Conservation (phyloP, 2,329 filamentous ascomycete species). For the Arthrobotrys sphaeroides region DNA sequence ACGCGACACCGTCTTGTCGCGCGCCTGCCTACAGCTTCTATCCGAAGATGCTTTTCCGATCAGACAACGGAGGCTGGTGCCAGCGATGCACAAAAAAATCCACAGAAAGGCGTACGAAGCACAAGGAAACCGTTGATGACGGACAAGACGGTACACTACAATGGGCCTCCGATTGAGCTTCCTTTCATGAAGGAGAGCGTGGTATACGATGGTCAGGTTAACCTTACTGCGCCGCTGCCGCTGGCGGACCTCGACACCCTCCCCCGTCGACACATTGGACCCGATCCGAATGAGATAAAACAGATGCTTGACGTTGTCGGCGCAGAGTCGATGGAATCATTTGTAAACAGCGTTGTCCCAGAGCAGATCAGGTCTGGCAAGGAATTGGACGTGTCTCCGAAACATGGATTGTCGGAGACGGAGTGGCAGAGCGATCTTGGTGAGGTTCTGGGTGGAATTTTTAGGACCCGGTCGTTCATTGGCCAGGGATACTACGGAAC, state of each 20-base stretch:
- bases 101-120: not conserved
- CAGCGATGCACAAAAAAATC: not conserved
- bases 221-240: not conserved
- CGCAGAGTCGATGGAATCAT: slow-evolving; percentile 77
- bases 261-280: slow-evolving; percentile 85
- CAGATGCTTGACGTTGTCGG: slow-evolving; percentile 80
- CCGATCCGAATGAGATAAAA: slow-evolving; percentile 73
- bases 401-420: slow-evolving; percentile 69
- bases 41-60: slow-evolving; percentile 16
- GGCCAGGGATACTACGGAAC: slow-evolving; percentile 89
- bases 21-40: slow-evolving; percentile 3
- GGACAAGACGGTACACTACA: not conserved
- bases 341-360: slow-evolving; percentile 85
- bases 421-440: slow-evolving; percentile 68
- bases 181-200: slow-evolving; percentile 23
- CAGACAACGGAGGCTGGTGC: not conserved
- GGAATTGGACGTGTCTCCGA: slow-evolving; percentile 68
- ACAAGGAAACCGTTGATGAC: not conserved
- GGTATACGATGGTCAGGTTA: slow-evolving; percentile 16
- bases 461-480: slow-evolving; percentile 75
- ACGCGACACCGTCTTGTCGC: slow-evolving; percentile 38
- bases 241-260: slow-evolving; percentile 67
- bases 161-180: not conserved
- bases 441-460: slow-evolving; percentile 70
- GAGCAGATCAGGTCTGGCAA: slow-evolving; percentile 76